Evolutionary conservation across 2,329 filamentous ascomycete species (phyloP).

Genomic region (Ramularia endophylla): DNA sequence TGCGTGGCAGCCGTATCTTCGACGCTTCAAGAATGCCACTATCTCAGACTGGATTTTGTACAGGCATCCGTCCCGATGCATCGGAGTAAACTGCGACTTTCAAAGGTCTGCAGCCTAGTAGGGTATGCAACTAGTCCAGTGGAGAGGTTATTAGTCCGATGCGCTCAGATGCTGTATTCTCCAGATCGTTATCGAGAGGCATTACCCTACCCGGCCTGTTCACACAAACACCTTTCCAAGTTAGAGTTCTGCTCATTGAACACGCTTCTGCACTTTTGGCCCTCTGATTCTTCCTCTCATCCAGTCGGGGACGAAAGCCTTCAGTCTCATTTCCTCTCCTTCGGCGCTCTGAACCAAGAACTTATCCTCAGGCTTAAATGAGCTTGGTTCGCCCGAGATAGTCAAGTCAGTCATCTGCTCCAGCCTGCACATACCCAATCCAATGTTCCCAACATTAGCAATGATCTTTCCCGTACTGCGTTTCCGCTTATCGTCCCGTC

Average conservation of each 20-base stretch:
- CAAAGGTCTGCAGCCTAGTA: no score
- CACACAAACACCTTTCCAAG: no score
- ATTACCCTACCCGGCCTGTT: no score
- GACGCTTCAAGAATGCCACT: no score
- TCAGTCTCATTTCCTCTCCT: conserved; percentile 31
- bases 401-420: conserved; percentile 83
- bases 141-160: no score
- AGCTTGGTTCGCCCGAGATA: conserved; percentile 61
- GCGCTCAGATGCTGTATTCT: no score
- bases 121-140: no score
- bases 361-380: conserved; percentile 52
- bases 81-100: no score
- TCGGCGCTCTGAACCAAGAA: conserved; percentile 35
- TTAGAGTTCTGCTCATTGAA: conserved; percentile 16
- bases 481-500: conserved; percentile 45
- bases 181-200: no score
- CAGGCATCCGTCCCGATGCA: no score
- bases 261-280: conserved; percentile 35
- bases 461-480: conserved; percentile 79
- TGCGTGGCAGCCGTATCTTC: no score
- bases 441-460: conserved; percentile 73
- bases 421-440: conserved; percentile 77
- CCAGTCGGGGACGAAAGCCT: conserved; percentile 77
- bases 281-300: conserved; percentile 40
- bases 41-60: no score